A percentile compares a stretch with the other conserved stretches of the same genome.
Evolutionary conservation across 306 rosid species (phyloP).

Genomic region (Cucurbita pepo): DNA sequence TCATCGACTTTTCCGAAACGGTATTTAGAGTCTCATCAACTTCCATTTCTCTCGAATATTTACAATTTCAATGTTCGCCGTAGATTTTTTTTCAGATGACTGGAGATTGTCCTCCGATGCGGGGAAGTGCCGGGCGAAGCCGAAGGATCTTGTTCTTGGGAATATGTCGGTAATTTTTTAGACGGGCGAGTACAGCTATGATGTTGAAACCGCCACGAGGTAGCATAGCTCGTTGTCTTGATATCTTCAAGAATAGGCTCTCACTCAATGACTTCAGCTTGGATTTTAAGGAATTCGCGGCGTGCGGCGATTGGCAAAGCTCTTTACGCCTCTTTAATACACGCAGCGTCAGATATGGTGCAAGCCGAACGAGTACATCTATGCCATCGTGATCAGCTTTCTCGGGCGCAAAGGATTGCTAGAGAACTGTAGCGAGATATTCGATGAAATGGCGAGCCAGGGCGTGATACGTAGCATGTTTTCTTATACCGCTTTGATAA

Average conservation of each 20-base stretch:
- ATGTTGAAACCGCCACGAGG: slow-evolving; percentile 96
- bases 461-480: slow-evolving; percentile 65
- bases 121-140: slow-evolving; percentile 27
- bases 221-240: slow-evolving; percentile 90
- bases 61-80: slow-evolving; percentile 12
- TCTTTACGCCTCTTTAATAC: slow-evolving; percentile 73
- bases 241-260: slow-evolving; percentile 75
- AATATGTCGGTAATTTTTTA: slow-evolving; percentile 71
- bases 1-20: slow-evolving; percentile 21
- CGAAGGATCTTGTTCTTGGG: slow-evolving; percentile 51
- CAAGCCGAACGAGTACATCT: slow-evolving; percentile 84
- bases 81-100: slow-evolving; percentile 2
- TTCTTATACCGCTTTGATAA: slow-evolving; percentile 75
- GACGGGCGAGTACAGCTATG: slow-evolving; percentile 84
- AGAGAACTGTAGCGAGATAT: slow-evolving; percentile 69
- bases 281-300: slow-evolving; percentile 91
- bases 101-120: slow-evolving; percentile 7
- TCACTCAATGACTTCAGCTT: slow-evolving; percentile 80
- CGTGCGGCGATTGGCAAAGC: slow-evolving; percentile 89
- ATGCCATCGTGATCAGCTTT: slow-evolving; percentile 67
- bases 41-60: slow-evolving; percentile 13
- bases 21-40: slow-evolving; percentile 11
- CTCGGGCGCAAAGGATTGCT: slow-evolving; percentile 80
- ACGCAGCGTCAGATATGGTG: slow-evolving; percentile 99
- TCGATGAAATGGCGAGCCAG: slow-evolving; percentile 82